These are phyloP conservation scores for Fusarium metavorans DNA, from an alignment of 2,329 filamentous ascomycete genomes.

Conservation along the genomic window DNA sequence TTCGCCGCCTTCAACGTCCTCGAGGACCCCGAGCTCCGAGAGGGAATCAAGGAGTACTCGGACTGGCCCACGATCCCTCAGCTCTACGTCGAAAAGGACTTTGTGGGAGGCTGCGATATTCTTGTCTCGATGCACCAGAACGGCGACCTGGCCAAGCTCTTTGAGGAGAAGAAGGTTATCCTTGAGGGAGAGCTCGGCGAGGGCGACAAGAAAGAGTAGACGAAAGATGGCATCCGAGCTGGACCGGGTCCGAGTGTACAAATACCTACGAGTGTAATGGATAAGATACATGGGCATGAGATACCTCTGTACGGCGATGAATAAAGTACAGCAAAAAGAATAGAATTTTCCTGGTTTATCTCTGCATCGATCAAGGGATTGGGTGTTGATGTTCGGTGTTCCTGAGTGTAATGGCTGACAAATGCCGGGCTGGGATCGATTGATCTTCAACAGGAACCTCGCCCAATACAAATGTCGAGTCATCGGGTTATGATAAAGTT, in stretches of 20 bases:
- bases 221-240: background rate
- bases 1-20: conserved; percentile 99
- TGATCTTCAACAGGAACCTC: background rate
- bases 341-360: conserved; percentile 27
- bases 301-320: conserved; percentile 43
- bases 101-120: conserved; percentile 98
- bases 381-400: background rate
- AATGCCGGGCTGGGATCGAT: background rate
- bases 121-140: conserved; percentile 97
- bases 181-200: conserved; percentile 61
- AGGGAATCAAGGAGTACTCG: conserved; percentile 98
- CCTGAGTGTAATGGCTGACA: background rate
- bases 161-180: conserved; percentile 93
- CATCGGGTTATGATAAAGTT: background rate
- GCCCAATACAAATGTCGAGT: background rate
- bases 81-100: conserved; percentile 94
- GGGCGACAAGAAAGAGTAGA: conserved; percentile 51
- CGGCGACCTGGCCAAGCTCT: conserved; percentile 88
- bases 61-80: conserved; percentile 99
- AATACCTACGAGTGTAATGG: conserved; percentile 41
- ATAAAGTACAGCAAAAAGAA: conserved; percentile 39
- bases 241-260: conserved; percentile 36
- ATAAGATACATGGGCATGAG: conserved; percentile 37
- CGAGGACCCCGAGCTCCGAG: conserved; percentile 87
- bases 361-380: background rate